These are phyloP conservation scores for Nymphaea colorata DNA, from an alignment of 164 flowering plant genomes.

Conservation along the genomic window DNA sequence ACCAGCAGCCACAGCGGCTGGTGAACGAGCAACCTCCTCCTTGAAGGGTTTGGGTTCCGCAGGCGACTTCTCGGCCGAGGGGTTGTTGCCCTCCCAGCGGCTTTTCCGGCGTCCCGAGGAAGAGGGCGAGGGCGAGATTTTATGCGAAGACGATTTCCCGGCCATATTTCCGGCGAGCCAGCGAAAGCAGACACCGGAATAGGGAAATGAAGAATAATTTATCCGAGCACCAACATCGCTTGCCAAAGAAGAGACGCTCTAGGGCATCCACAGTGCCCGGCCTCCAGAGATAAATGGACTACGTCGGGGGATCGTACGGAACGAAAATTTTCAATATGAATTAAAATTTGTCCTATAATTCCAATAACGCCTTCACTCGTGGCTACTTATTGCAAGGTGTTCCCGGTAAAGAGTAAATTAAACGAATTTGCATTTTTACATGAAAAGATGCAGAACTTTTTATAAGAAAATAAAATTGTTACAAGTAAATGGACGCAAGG, in stretches of 20 bases:
- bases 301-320: too few relatives aligned
- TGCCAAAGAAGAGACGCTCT: neutral
- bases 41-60: conserved; percentile 3
- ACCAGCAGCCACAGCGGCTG: conserved; percentile 3
- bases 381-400: too few relatives aligned
- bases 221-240: neutral
- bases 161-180: neutral
- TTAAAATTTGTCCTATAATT: too few relatives aligned
- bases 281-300: too few relatives aligned
- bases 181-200: neutral
- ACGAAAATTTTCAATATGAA: too few relatives aligned
- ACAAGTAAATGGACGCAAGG: too few relatives aligned
- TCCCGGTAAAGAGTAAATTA: too few relatives aligned
- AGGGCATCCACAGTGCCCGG: too few relatives aligned
- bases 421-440: too few relatives aligned
- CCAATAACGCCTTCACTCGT: too few relatives aligned
- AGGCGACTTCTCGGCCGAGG: neutral
- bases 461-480: too few relatives aligned
- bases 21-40: neutral
- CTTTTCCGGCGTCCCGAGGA: conserved; percentile 1
- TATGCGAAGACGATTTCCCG: neutral
- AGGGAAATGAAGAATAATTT: neutral
- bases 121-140: neutral
- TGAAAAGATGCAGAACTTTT: too few relatives aligned
- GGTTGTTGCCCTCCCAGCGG: conserved; percentile 2